A percentile compares a stretch with the other conserved stretches of the same genome.
These are phyloP conservation scores for Fusarium globosum DNA, from an alignment of 2,329 filamentous ascomycete species.

Conservation along the genomic window DNA sequence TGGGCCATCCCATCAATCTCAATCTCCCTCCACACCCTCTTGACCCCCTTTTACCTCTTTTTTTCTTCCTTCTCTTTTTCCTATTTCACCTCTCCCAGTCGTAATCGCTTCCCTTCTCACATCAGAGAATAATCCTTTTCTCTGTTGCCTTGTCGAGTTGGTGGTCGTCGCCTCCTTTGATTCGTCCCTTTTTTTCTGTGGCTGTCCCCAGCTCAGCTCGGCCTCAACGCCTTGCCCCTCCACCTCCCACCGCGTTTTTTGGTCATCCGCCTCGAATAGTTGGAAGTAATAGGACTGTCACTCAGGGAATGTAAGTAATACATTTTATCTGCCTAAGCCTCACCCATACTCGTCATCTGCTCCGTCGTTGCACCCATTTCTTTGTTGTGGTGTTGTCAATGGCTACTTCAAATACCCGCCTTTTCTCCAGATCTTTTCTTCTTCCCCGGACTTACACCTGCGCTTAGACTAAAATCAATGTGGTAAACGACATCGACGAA, in stretches of 20 bases:
- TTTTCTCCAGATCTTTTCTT: conserved; percentile 20
- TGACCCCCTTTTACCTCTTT: conserved; percentile 31
- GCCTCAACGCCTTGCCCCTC: conserved; percentile 34
- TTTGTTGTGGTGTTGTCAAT: conserved; percentile 26
- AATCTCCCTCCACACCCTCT: conserved; percentile 37
- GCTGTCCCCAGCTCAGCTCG: conserved; percentile 23
- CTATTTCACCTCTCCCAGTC: neutral
- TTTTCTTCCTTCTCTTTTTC: conserved; percentile 1
- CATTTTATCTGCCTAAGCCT: conserved; percentile 29
- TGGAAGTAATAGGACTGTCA: conserved; percentile 15
- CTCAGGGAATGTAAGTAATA: conserved; percentile 36
- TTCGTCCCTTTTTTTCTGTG: conserved; percentile 21
- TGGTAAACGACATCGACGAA: conserved; percentile 49
- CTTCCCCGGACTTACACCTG: conserved; percentile 43
- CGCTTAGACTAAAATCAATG: conserved; percentile 48
- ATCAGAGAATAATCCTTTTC: conserved; percentile 12
- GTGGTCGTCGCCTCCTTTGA: conserved; percentile 17
- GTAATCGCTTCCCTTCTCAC: conserved; percentile 5
- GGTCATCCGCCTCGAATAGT: conserved; percentile 33
- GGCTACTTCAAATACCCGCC: conserved; percentile 34
- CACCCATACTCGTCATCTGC: conserved; percentile 7
- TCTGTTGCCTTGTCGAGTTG: conserved; percentile 34
- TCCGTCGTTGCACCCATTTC: neutral
- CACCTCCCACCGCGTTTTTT: conserved; percentile 35
- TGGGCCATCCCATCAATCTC: conserved; percentile 13